Evolutionary conservation across 805 yeast species (phyloP).

Genomic region (Metschnikowia continentalis): DNA sequence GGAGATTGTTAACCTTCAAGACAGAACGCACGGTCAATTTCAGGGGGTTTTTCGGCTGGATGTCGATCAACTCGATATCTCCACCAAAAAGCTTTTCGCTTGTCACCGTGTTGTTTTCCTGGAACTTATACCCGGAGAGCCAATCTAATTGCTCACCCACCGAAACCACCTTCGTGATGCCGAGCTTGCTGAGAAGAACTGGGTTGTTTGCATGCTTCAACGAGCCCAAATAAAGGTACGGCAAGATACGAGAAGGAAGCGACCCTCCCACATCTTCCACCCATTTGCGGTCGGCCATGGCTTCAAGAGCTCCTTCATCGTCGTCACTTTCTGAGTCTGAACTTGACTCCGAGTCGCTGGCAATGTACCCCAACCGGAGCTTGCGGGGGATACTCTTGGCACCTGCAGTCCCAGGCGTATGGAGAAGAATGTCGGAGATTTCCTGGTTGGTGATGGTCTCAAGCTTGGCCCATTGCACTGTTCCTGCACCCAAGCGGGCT

Average conservation of each 20-base stretch:
- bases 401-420: background rate
- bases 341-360: conserved; percentile 20
- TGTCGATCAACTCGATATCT: conserved; percentile 28
- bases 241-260: conserved; percentile 77
- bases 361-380: conserved; percentile 27
- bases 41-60: conserved; percentile 19
- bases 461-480: conserved; percentile 26
- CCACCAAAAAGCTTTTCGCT: conserved; percentile 25
- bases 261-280: conserved; percentile 53
- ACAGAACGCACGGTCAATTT: conserved; percentile 38
- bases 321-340: conserved; percentile 17
- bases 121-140: conserved; percentile 40
- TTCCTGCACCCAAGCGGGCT: conserved; percentile 7
- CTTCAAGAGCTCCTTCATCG: background rate
- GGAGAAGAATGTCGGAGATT: conserved; percentile 32
- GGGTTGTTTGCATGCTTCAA: conserved; percentile 75
- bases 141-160: conserved; percentile 81
- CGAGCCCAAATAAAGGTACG: conserved; percentile 83
- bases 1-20: conserved; percentile 66
- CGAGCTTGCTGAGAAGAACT: conserved; percentile 56
- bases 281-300: conserved; percentile 24
- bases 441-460: conserved; percentile 29
- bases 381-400: conserved; percentile 8
- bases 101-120: conserved; percentile 20
- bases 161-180: conserved; percentile 70